Base-by-base conservation (phyloP, 164 flowering plant genomes). In the Liriodendron chinense region DNA sequence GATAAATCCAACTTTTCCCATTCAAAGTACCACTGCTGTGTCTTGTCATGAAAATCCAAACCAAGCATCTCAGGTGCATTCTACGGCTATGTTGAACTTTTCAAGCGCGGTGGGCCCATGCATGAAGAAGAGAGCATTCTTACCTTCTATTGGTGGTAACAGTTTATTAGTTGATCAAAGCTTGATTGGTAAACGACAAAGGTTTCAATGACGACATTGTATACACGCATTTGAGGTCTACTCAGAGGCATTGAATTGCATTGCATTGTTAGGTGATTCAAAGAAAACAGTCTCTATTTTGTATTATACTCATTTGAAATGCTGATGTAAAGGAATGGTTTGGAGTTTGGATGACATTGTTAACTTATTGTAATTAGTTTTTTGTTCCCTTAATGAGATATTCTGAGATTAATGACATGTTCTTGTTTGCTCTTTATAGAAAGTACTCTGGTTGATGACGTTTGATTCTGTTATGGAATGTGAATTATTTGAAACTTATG, bases 131-230 rank as follows among this genome's bases (percentile, higher is more conserved):
- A 49, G 72, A 23, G 70, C 64, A 65, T 23, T 74, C 25, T 26
- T 74, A 59, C 69, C 82, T 56, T n/a, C 84, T 13, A 76, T 75
- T 50, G 28, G 73, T 7, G 69, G 57, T 74, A 13, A 75, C 10
- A 65, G 72, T 75, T 21, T 63, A 56, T n/a, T 68, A 47, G 69
- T 64, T 68, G 28, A 66, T 50, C 78, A 74, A 47, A 69, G 81
- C 34, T 74, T 78, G 18, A 34, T 67, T 20, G 78, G 75, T 25
- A 89, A 89, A 83, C 83, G 91, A 14, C 90, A 81, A 65, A 84
- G 87, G 77, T 71, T 85, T 68, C 84, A 77, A 65, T 88, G 47
- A 66, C 12, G 34, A 12, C 16, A 53, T 53, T 2, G 9, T 12
- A 53, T 53, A 53, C 59, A 12, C 18, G 59, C 59, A 12, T 53